phyloP scores from a whole-genome alignment of 2,329 filamentous ascomycete species.

The Cladosporium sp. region DNA sequence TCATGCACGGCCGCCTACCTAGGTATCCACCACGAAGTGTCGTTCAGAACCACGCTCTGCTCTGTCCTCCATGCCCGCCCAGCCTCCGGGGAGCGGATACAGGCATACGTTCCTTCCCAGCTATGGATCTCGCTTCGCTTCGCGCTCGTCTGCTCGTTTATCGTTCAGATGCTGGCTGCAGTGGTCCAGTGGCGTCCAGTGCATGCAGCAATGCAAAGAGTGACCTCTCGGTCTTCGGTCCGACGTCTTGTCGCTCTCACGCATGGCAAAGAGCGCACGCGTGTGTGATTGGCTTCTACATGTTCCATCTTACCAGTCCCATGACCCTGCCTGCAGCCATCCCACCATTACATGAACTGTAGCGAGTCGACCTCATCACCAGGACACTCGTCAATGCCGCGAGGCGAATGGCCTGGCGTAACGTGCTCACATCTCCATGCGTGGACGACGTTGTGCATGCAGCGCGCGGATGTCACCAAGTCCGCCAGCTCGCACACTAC shows the following conservation, averaged over 20 bases:
- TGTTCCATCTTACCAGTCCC: not conserved
- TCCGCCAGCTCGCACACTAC: not conserved
- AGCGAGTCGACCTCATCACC: not conserved
- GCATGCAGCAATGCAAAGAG: not conserved
- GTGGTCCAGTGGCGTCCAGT: not conserved
- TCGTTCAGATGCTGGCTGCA: not conserved
- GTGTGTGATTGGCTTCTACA: not conserved
- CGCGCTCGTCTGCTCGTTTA: not conserved
- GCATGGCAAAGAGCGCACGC: not conserved
- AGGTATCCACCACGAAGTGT: no score
- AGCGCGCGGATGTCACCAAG: not conserved
- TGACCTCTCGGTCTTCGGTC: constrained; percentile 7
- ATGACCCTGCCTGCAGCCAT: not conserved
- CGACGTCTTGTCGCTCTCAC: not conserved
- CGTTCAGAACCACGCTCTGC: not conserved
- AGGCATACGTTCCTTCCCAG: not conserved
- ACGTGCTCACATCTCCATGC: not conserved
- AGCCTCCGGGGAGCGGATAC: not conserved
- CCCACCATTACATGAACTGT: not conserved
- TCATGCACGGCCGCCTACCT: not conserved
- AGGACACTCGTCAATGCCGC: not conserved
- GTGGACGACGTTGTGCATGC: not conserved
- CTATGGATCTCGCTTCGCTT: not conserved
- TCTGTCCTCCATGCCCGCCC: not conserved
- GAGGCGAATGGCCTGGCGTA: not conserved